Evolutionary conservation across 2,329 filamentous ascomycete species (phyloP).

Genomic region (Daldinia eschscholtzii): DNA sequence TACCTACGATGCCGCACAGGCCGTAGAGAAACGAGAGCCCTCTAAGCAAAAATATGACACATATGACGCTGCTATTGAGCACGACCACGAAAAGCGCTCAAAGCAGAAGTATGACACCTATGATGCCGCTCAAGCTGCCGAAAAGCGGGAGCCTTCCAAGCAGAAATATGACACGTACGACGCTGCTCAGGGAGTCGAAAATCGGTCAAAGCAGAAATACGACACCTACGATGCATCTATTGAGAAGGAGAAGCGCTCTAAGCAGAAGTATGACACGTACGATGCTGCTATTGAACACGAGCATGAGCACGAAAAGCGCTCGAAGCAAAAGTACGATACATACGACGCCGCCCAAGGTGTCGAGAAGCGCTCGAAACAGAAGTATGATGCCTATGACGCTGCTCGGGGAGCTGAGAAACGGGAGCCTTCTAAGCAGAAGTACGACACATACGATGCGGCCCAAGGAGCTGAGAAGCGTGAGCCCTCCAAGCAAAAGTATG

Average conservation of each 20-base stretch:
- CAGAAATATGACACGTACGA: background rate
- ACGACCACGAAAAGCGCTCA: background rate
- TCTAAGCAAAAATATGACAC: background rate
- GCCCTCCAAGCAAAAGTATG: background rate
- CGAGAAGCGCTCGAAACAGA: background rate
- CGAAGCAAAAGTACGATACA: background rate
- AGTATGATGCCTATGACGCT: background rate
- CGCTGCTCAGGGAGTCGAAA: background rate
- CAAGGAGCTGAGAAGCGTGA: background rate
- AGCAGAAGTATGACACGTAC: background rate
- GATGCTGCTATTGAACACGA: too few species aligned
- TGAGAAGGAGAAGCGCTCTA: background rate
- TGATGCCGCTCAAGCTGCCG: background rate
- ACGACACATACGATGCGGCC: background rate
- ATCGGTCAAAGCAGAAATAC: background rate
- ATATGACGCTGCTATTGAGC: background rate
- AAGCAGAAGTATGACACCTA: constrained; percentile 2
- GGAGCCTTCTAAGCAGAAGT: background rate
- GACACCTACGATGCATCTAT: background rate
- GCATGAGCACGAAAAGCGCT: background rate
- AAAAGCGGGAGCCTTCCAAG: background rate
- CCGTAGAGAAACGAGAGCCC: background rate
- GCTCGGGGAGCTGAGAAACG: background rate
- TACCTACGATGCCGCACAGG: background rate
- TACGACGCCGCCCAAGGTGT: background rate